Base-by-base conservation (phyloP, 169 alveolate species). In the Cyclospora cayetanensis region DNA sequence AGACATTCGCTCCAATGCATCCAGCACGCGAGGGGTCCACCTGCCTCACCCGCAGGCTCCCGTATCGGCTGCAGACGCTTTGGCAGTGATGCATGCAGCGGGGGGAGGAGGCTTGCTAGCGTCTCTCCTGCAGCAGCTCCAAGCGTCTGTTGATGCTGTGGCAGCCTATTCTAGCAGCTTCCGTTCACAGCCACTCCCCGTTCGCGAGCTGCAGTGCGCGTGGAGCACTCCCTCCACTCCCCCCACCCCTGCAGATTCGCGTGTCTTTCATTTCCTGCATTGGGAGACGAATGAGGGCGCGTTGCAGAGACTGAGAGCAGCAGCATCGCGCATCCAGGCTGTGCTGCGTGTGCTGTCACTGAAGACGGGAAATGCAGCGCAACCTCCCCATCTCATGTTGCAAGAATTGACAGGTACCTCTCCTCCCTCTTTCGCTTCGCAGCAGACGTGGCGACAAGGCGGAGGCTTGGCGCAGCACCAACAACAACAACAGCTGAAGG, bases 101-200 rank as follows among this genome's bases (percentile, higher is more conserved):
- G n/a, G n/a, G n/a, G 86, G 86, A 25, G 86, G 50, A 15, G 29
- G 25, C 2, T 15, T 22, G 0, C 86, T 76, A 9, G 86, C 42
- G 5, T 63, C 60, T n/a, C 37, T 76, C 68, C 66, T 76, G 86
- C 86, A 76, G 86, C 86, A 76, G 86, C 86, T 76, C 68, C 66
- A 42, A 66, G 68, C 41, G 9, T 43, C 66, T n/a, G 31, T 76
- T 4, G 9, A 43, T 22, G 5, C 43, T 25, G 86, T 76, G n/a
- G 86, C 86, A 25, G 39, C 86, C 12, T 39, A 63, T 22, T 76
- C 86, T 9, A 9, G 68, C 1, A 29, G 42, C 15, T 76, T 76
- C 43, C 63, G 86, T 15, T 27, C 11, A 43, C 86, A 76, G 86
- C 86, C 86, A 9, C 86, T 25, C 27, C 86, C 86, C 0, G 86